Percentiles rank a stretch among this genome's conserved stretches.
These are phyloP conservation scores for Pisolithus thermaeus DNA, from an alignment of 1,284 basidiomycete species.

Conservation along the genomic window DNA sequence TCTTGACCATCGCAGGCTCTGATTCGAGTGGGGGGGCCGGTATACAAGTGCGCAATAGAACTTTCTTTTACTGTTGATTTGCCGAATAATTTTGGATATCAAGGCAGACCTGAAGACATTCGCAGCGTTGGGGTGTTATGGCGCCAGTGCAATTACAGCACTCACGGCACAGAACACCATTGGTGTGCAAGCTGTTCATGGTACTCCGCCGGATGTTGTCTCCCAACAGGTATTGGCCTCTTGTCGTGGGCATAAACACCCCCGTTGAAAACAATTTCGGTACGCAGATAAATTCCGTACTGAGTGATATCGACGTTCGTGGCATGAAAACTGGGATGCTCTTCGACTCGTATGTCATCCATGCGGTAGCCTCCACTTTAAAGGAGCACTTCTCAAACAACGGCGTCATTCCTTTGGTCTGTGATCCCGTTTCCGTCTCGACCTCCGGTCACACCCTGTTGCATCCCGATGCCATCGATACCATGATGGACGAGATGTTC, in stretches of 20 bases:
- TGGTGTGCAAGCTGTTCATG: slow-evolving; percentile 74
- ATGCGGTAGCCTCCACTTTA: slow-evolving; percentile 42
- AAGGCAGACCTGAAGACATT: slow-evolving; percentile 87
- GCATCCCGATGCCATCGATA: slow-evolving; percentile 57
- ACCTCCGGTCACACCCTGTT: slow-evolving; percentile 86
- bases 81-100: neutral
- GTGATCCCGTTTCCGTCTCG: slow-evolving; percentile 91
- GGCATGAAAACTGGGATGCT: slow-evolving; percentile 94
- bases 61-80: neutral
- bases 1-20: slow-evolving; percentile 79
- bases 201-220: slow-evolving; percentile 64
- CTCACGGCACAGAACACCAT: slow-evolving; percentile 89
- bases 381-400: slow-evolving; percentile 30
- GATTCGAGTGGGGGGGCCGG: slow-evolving; percentile 89
- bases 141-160: slow-evolving; percentile 83
- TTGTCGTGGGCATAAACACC: slow-evolving; percentile 1
- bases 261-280: neutral
- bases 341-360: slow-evolving; percentile 45
- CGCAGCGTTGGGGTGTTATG: slow-evolving; percentile 77
- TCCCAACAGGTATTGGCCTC: slow-evolving; percentile 53
- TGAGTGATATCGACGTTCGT: slow-evolving; percentile 70
- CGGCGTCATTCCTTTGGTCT: slow-evolving; percentile 47
- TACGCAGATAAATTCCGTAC: slow-evolving; percentile 63
- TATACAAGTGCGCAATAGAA: slow-evolving; percentile 59
- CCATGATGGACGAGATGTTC: slow-evolving; percentile 60